Percentiles rank a stretch among this genome's conserved stretches.
Evolutionary conservation across 257 asterid species (phyloP).

Genomic region (Solanum lycopersicoides): DNA sequence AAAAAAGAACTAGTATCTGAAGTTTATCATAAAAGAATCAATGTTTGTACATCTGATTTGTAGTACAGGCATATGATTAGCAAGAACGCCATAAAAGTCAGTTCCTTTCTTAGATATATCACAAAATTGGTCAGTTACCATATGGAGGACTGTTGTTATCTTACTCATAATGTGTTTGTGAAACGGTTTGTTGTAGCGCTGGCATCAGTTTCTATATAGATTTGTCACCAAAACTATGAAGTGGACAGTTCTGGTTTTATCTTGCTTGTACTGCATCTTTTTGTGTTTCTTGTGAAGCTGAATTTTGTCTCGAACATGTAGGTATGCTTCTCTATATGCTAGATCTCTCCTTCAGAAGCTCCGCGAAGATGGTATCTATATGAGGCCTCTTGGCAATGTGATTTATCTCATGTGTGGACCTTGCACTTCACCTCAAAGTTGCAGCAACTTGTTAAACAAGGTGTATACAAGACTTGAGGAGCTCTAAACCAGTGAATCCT

Average conservation of each 20-base stretch:
- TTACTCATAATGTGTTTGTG: not conserved
- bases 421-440: constrained; percentile 51
- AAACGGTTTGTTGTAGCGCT: not conserved
- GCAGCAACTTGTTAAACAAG: constrained; percentile 41
- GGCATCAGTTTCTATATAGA: not conserved
- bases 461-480: constrained; percentile 48
- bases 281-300: not conserved
- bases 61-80: not conserved
- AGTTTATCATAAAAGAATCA: not conserved
- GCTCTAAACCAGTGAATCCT: constrained; percentile 11
- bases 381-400: constrained; percentile 93
- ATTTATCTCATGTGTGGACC: constrained; percentile 89
- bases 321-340: constrained; percentile 83
- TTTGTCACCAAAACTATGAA: not conserved
- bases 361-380: constrained; percentile 70
- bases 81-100: not conserved
- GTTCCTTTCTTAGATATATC: not conserved
- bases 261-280: not conserved
- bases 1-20: not conserved
- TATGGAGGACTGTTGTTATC: not conserved
- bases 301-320: constrained; percentile 12
- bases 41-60: not conserved
- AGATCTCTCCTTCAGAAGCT: constrained; percentile 57
- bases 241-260: not conserved
- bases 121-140: not conserved